Conservation (phyloP, 2,329 filamentous ascomycete species). For the Cadophora malorum region DNA sequence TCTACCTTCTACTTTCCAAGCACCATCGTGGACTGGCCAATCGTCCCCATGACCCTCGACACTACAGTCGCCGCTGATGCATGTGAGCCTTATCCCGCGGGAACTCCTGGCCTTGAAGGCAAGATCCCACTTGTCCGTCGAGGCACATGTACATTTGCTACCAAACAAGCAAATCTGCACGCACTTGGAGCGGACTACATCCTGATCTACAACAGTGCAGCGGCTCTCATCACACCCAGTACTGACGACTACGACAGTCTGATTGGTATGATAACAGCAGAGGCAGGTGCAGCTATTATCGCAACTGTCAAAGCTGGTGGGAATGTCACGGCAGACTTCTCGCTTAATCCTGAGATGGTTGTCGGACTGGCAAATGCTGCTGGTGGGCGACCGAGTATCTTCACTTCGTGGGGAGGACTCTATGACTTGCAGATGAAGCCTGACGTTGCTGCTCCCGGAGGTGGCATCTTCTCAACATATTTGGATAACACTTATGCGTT, state of each 20-base stretch:
- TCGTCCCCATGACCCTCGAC: conserved; percentile 3
- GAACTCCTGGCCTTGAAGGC: background rate
- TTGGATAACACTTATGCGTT: conserved; percentile 20
- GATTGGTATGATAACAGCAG: conserved; percentile 12
- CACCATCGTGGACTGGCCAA: conserved; percentile 14
- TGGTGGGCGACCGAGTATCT: conserved; percentile 14
- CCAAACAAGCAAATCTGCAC: conserved; percentile 4
- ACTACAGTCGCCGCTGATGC: conserved; percentile 1
- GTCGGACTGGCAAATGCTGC: conserved; percentile 1
- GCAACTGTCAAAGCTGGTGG: conserved; percentile 13
- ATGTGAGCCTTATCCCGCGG: background rate
- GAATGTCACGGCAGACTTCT: conserved; percentile 17
- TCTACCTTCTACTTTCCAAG: conserved; percentile 12
- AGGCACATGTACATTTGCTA: conserved; percentile 17
- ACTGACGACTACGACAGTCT: background rate
- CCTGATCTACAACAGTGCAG: conserved; percentile 3
- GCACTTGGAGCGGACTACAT: conserved; percentile 9
- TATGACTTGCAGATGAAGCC: conserved; percentile 21
- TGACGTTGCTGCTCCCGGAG: conserved; percentile 26
- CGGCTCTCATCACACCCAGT: background rate
- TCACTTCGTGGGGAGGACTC: conserved; percentile 16
- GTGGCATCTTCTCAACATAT: conserved; percentile 24
- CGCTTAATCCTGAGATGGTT: conserved; percentile 10
- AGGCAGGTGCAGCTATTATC: conserved; percentile 15
- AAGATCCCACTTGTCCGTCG: conserved; percentile 13